Evolutionary conservation across 441 rosid genomes (phyloP).

Genomic region (Gossypium trilobum): DNA sequence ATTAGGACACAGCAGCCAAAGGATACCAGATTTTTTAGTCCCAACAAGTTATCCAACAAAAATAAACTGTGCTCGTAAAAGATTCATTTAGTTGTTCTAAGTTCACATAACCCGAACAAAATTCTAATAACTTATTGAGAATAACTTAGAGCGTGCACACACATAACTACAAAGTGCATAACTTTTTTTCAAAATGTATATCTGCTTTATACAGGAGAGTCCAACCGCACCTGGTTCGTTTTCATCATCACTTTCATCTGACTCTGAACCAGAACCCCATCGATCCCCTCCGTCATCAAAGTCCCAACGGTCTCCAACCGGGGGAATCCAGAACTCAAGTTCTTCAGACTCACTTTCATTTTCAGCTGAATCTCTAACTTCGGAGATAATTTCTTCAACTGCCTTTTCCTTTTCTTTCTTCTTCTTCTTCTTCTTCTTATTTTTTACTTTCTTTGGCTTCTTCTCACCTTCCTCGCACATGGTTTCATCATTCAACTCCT

Average conservation of each 20-base stretch:
- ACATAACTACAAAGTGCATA: not conserved
- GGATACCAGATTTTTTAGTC: not conserved
- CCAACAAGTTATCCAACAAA: not conserved
- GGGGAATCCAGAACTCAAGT: slow-evolving; percentile 83
- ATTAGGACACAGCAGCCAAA: not conserved
- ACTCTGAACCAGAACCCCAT: slow-evolving; percentile 68
- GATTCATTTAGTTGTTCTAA: not conserved
- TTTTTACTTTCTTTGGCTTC: not conserved
- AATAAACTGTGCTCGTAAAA: not conserved
- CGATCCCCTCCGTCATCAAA: slow-evolving; percentile 69
- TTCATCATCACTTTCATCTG: slow-evolving; percentile 39
- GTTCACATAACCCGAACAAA: not conserved
- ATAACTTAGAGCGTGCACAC: not conserved
- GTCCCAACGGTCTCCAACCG: slow-evolving; percentile 80
- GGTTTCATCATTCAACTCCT: slow-evolving; percentile 22
- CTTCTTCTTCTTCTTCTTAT: slow-evolving; percentile 15
- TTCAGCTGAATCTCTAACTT: slow-evolving; percentile 42
- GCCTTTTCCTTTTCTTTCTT: slow-evolving; percentile 28
- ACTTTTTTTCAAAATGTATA: not conserved
- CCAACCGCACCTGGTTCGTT: slow-evolving; percentile 41
- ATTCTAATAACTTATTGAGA: not conserved
- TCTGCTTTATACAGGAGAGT: not conserved
- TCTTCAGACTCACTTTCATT: slow-evolving; percentile 53
- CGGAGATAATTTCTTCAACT: slow-evolving; percentile 39
- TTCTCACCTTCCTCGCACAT: slow-evolving; percentile 26